Evolutionary conservation across 2,329 filamentous ascomycete species (phyloP), one percentile per base, ranked within the genome.

Genomic region (Arthroderma sp.): DNA sequence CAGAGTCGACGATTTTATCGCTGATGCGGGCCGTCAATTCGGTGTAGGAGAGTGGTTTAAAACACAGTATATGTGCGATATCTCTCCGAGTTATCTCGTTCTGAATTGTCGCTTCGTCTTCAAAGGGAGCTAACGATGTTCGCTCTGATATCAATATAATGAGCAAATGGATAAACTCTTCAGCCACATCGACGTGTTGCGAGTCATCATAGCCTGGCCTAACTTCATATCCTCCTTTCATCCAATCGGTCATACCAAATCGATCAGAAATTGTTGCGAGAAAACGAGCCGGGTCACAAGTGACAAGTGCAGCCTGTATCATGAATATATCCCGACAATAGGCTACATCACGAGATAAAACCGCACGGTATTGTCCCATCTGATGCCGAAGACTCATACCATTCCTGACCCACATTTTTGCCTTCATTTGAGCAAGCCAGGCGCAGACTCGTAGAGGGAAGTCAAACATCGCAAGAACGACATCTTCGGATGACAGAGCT

Each of bases 381-480:
- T 98, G 91, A 61, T 98, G 91, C 34, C 89, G 80, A 42, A 98
- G 74, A 55, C 89, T 96, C 58, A 98, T 86, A 2, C 91, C 91
- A 59, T 98, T 98, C 45, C 91, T 80, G 50, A 98, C 89, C 91
- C 93, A 98, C 80, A 96, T 94, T 42, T 87, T 85, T 11, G 89
- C 87, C 62, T 94, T 94, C 79, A 98, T 96, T 67, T 98, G 93
- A 4, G 91, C 85, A 30, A 98, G 71, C 91, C 91, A 98, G 15
- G 86, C 87, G 60, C 87, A 95, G 0, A 96, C 88, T 43, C 93
- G 77, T 3, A 98, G 71, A 0, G 93, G 89, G 55, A 85, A 94
- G 61, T 98, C 91, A 56, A 98, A 94, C 42, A 87, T 78, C 1
- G 84, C 81, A 61, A 94, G 80, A 22, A 94, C 70, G 56, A 88